A percentile compares a stretch with the other conserved stretches of the same genome.
Evolutionary conservation across 768 basidiomycete genomes (phyloP).

Genomic region (Auriscalpium vulgare): DNA sequence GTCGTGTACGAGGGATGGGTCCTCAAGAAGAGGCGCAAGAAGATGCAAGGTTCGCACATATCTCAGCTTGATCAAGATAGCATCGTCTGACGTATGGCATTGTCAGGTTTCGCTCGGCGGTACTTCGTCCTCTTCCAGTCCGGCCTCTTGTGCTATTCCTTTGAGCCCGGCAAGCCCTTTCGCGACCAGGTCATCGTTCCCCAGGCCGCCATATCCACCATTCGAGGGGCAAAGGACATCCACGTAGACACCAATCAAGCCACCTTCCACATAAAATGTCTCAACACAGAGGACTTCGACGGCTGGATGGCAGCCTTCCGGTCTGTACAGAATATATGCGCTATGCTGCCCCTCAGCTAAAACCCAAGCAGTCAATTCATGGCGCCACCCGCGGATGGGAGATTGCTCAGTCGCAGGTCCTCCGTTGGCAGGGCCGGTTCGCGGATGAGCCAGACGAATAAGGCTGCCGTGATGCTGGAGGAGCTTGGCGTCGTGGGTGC

Average conservation of each 20-base stretch:
- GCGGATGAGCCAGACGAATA: conserved; percentile 40
- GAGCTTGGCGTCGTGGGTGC: conserved; percentile 57
- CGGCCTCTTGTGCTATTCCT: conserved; percentile 67
- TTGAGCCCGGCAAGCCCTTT: conserved; percentile 61
- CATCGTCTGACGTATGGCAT: neutral
- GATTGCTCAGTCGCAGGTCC: conserved; percentile 27
- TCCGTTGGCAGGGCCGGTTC: conserved; percentile 27
- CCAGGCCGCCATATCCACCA: conserved; percentile 71
- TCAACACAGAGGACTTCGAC: conserved; percentile 62
- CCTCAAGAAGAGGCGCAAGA: conserved; percentile 81
- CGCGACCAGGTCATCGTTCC: conserved; percentile 59
- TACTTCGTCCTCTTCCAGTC: conserved; percentile 66
- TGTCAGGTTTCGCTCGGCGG: conserved; percentile 72
- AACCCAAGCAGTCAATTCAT: conserved; percentile 49
- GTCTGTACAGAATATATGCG: conserved; percentile 27
- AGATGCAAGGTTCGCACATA: conserved; percentile 66
- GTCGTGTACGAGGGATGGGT: conserved; percentile 68
- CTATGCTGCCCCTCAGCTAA: neutral
- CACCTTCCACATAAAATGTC: conserved; percentile 78
- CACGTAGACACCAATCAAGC: conserved; percentile 70
- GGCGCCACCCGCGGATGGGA: conserved; percentile 30
- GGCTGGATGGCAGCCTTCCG: conserved; percentile 71
- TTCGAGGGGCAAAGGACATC: conserved; percentile 67
- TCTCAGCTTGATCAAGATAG: neutral
- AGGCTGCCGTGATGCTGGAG: conserved; percentile 46